Evolutionary conservation across 2,329 filamentous ascomycete species (phyloP).

Genomic region (Tolypocladium tundrense): DNA sequence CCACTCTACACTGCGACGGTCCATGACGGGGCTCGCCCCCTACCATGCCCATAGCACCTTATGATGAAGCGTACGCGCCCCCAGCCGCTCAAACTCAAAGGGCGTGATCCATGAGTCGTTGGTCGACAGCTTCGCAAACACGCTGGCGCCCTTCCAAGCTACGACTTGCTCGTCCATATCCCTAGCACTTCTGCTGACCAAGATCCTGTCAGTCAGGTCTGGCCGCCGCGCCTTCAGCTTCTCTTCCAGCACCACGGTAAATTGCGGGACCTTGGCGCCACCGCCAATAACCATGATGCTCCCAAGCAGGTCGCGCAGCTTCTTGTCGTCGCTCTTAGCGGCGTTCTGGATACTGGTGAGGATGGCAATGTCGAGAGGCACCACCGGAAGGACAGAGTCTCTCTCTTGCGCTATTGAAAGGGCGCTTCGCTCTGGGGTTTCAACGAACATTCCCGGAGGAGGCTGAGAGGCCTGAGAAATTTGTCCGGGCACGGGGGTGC

Average conservation of each 20-base stretch:
- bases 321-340: conserved; percentile 81
- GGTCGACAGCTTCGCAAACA: conserved; percentile 83
- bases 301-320: conserved; percentile 78
- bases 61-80: conserved; percentile 71
- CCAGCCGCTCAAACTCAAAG: conserved; percentile 80
- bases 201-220: conserved; percentile 49
- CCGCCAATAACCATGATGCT: conserved; percentile 88
- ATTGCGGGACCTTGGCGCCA: conserved; percentile 68
- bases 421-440: conserved; percentile 38
- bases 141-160: conserved; percentile 93
- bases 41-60: conserved; percentile 61
- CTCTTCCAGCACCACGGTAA: conserved; percentile 76
- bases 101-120: conserved; percentile 94
- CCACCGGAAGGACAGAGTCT: conserved; percentile 71
- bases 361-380: conserved; percentile 81
- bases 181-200: conserved; percentile 63
- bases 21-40: too few relatives aligned
- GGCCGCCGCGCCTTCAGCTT: conserved; percentile 58
- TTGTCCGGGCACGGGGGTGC: conserved; percentile 29
- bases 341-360: conserved; percentile 82
- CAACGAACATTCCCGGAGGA: conserved; percentile 37
- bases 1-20: not conserved
- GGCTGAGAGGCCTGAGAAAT: conserved; percentile 21
- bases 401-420: conserved; percentile 55
- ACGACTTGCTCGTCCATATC: conserved; percentile 98